A percentile compares a stretch with the other conserved stretches of the same genome.
Evolutionary conservation across 2,329 filamentous ascomycete species (phyloP).

Genomic region (Aspergillus calidoustus): DNA sequence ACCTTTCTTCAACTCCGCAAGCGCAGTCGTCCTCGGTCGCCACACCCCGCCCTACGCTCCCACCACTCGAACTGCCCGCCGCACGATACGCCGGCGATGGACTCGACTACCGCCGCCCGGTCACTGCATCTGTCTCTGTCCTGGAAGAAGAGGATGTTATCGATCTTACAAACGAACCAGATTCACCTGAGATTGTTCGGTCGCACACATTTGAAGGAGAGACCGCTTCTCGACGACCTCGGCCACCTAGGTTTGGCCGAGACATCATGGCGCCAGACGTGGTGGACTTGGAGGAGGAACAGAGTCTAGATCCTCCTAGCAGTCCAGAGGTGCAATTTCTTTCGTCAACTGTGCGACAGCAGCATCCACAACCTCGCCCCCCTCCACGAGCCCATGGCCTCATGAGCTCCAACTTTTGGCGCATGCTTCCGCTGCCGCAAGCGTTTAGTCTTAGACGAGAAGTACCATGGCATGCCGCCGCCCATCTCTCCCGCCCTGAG

Average conservation of each 20-base stretch:
- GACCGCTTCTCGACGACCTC: constrained; percentile 8
- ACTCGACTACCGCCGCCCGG: constrained; percentile 58
- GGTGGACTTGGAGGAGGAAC: constrained; percentile 49
- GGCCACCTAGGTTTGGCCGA: constrained; percentile 42
- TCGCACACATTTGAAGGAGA: neutral
- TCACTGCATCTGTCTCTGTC: constrained; percentile 42
- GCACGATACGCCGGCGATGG: constrained; percentile 55
- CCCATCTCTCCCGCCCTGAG: constrained; percentile 9
- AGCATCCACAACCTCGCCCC: constrained; percentile 18
- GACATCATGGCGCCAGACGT: constrained; percentile 44
- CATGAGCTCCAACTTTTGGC: constrained; percentile 16
- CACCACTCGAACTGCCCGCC: constrained; percentile 35
- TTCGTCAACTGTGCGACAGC: constrained; percentile 33
- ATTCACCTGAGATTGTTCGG: constrained; percentile 31
- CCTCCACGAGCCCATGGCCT: constrained; percentile 7
- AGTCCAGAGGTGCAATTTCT: constrained; percentile 59
- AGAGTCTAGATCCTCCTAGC: constrained; percentile 31
- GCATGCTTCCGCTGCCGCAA: constrained; percentile 18
- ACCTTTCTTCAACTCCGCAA: constrained; percentile 41
- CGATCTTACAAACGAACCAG: constrained; percentile 53
- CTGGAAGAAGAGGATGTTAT: constrained; percentile 42
- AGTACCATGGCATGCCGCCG: constrained; percentile 24
- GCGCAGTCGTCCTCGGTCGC: constrained; percentile 33
- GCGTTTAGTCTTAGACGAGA: constrained; percentile 26
- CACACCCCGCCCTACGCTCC: constrained; percentile 25